Evolutionary conservation across 2,329 filamentous ascomycete species (phyloP).

Genomic region (Sclerotinia subarctica): DNA sequence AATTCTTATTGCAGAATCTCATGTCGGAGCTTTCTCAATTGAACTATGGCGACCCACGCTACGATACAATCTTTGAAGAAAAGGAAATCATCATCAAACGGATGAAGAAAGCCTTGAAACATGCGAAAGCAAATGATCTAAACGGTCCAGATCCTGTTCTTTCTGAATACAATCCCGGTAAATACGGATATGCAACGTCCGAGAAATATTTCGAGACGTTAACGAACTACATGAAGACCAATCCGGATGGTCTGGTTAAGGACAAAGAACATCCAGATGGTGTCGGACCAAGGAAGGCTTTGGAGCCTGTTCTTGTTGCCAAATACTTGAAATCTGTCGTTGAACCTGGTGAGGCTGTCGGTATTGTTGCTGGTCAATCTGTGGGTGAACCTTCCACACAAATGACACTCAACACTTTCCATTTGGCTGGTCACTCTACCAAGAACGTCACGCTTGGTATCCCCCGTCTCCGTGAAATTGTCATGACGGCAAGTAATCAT

Average conservation of each 20-base stretch:
- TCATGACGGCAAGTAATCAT: constrained; percentile 90
- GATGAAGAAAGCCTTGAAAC: constrained; percentile 78
- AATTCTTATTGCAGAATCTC: constrained; percentile 84
- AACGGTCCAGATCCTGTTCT: constrained; percentile 68
- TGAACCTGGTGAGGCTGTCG: constrained; percentile 93
- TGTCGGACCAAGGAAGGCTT: constrained; percentile 42
- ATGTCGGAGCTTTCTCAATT: constrained; percentile 75
- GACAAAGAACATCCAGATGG: constrained; percentile 44
- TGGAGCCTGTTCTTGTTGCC: constrained; percentile 76
- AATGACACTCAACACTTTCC: constrained; percentile 99
- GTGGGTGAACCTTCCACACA: constrained; percentile 97
- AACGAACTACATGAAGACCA: constrained; percentile 74
- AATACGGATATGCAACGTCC: constrained; percentile 80
- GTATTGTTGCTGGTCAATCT: constrained; percentile 94
- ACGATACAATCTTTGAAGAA: constrained; percentile 61
- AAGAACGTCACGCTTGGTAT: constrained; percentile 99
- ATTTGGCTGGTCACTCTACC: constrained; percentile 95
- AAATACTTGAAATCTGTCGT: constrained; percentile 92
- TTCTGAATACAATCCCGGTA: constrained; percentile 69
- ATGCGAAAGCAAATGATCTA: constrained; percentile 53
- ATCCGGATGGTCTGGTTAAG: constrained; percentile 60
- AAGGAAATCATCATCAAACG: constrained; percentile 58
- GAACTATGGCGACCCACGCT: constrained; percentile 58
- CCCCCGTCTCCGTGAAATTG: constrained; percentile 90
- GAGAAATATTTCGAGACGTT: constrained; percentile 77